Evolutionary conservation across 495 filamentous ascomycete genomes (phyloP).

Genomic region (Penicillium diatomitis): DNA sequence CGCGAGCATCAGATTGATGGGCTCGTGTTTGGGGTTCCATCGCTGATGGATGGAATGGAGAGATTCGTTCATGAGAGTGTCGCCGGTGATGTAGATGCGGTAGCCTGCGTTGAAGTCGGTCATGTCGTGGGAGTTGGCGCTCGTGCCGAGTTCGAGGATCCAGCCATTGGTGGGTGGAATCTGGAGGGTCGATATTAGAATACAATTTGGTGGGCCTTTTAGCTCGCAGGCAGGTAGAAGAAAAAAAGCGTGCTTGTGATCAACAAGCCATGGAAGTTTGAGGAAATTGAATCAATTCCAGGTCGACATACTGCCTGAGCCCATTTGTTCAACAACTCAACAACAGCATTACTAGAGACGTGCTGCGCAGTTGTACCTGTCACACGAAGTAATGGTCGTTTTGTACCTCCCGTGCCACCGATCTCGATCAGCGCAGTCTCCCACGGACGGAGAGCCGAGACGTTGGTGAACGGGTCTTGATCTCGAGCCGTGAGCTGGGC

Average conservation of each 20-base stretch:
- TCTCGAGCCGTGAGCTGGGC: constrained; percentile 34
- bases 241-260: background rate
- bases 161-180: constrained; percentile 66
- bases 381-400: constrained; percentile 39
- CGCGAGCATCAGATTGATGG: constrained; percentile 60
- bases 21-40: constrained; percentile 27
- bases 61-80: constrained; percentile 59
- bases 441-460: constrained; percentile 47
- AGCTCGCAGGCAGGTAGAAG: no score
- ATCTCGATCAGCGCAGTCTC: constrained; percentile 44
- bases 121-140: constrained; percentile 1
- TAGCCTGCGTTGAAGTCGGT: constrained; percentile 41
- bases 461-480: constrained; percentile 43
- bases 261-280: background rate
- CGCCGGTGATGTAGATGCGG: constrained; percentile 63
- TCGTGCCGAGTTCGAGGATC: constrained; percentile 57
- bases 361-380: constrained; percentile 67
- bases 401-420: constrained; percentile 1
- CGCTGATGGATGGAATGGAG: constrained; percentile 49
- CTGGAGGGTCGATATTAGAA: constrained; percentile 8
- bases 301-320: constrained; percentile 39
- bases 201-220: no score
- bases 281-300: background rate
- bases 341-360: constrained; percentile 43
- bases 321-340: constrained; percentile 44